These are phyloP conservation scores for Dendrocalamus latiflorus DNA, from an alignment of 202 grass and related monocot genomes.

Conservation along the genomic window DNA sequence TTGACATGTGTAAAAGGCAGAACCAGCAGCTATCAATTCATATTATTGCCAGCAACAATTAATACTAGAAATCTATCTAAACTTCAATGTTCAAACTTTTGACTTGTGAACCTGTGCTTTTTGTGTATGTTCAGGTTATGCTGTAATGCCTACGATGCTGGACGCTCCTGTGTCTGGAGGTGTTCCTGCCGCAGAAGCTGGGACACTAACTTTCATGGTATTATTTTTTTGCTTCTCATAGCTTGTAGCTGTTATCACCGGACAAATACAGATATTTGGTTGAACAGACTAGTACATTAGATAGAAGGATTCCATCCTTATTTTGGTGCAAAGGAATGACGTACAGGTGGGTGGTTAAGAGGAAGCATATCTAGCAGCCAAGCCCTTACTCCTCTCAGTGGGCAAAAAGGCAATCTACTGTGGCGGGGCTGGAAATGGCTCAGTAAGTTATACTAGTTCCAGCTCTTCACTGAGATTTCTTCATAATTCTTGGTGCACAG, in stretches of 20 bases:
- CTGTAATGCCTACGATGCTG: constrained; percentile 58
- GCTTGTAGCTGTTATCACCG: background rate
- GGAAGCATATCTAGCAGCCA: constrained; percentile 76
- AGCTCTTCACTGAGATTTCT: background rate
- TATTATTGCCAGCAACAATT: background rate
- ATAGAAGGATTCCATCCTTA: constrained; percentile 14
- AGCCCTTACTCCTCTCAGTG: constrained; percentile 77
- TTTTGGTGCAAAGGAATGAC: constrained; percentile 23
- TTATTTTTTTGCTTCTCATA: background rate
- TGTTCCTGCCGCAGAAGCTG: constrained; percentile 86
- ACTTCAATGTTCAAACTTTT: no score
- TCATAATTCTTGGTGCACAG: background rate
- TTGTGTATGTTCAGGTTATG: constrained; percentile 46
- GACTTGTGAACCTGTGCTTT: background rate
- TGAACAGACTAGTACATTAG: background rate
- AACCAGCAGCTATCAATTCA: background rate
- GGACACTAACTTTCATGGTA: constrained; percentile 95
- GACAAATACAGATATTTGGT: background rate
- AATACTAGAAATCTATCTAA: background rate
- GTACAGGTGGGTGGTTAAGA: constrained; percentile 78
- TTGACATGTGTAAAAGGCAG: background rate
- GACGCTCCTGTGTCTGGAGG: constrained; percentile 96
- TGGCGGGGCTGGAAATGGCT: constrained; percentile 77
- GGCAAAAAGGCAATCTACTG: constrained; percentile 82
- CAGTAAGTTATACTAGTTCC: constrained; percentile 40